Conservation (phyloP, 140 eudicot species). For the Erigeron philadelphicus region DNA sequence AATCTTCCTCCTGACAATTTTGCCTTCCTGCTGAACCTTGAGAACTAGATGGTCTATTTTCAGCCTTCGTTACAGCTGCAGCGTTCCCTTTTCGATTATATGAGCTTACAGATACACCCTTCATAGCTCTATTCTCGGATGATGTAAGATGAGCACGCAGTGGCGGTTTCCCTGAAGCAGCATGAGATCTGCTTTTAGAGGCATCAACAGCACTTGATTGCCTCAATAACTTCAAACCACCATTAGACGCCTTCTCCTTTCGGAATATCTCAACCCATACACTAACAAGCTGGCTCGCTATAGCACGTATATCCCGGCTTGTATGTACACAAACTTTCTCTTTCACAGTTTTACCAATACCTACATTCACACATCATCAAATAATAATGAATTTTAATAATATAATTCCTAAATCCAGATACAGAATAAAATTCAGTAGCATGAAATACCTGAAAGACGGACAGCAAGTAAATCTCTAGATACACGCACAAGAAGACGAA, state of each 20-base stretch:
- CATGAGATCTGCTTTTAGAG: constrained; percentile 48
- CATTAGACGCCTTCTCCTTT: constrained; percentile 84
- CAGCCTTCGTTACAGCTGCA: constrained; percentile 38
- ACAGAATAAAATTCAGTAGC: constrained; percentile 9
- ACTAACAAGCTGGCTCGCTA: constrained; percentile 91
- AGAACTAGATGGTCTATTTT: constrained; percentile 48
- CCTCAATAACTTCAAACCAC: constrained; percentile 52
- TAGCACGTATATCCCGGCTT: constrained; percentile 96
- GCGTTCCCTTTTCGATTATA: constrained; percentile 34
- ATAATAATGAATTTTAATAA: background rate
- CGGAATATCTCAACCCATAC: constrained; percentile 91
- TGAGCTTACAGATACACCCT: constrained; percentile 31
- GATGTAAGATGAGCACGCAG: constrained; percentile 44
- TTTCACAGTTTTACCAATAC: constrained; percentile 91
- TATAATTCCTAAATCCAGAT: background rate
- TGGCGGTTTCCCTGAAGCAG: constrained; percentile 58
- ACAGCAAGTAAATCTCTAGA: constrained; percentile 90
- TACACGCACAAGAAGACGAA: constrained; percentile 92
- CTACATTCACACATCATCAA: constrained; percentile 33
- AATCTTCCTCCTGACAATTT: constrained; percentile 42
- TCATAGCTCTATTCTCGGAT: constrained; percentile 36
- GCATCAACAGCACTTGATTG: constrained; percentile 53
- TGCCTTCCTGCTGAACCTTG: constrained; percentile 54
- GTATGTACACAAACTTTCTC: constrained; percentile 97
- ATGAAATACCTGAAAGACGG: constrained; percentile 71